Percentiles rank a stretch among this genome's conserved stretches.
Conservation (phyloP, 2,329 filamentous ascomycete genomes). For the Neofusicoccum laricinum region DNA sequence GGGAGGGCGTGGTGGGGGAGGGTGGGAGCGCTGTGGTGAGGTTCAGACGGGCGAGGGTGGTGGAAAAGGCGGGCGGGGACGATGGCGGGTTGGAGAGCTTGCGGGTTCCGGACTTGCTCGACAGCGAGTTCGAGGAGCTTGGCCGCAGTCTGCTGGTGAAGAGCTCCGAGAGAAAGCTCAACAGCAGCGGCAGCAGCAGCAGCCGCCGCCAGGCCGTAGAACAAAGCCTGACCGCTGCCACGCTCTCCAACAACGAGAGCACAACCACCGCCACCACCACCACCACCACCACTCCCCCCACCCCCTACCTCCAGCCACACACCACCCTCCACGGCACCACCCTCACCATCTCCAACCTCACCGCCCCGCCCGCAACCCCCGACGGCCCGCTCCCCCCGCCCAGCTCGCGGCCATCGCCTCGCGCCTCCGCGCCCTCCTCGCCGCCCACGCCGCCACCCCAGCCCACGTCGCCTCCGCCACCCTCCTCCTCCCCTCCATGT, state of each 20-base stretch:
- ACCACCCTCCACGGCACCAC: conserved; percentile 30
- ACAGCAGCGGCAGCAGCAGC: neutral
- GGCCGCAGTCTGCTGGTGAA: neutral
- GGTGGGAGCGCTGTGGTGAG: conserved; percentile 75
- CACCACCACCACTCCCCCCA: neutral
- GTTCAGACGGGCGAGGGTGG: conserved; percentile 57
- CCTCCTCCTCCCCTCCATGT: conserved; percentile 75
- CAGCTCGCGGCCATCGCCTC: conserved; percentile 42
- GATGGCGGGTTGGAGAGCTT: conserved; percentile 31
- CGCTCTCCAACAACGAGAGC: neutral
- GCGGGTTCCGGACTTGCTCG: conserved; percentile 64
- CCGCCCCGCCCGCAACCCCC: neutral
- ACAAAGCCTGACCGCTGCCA: neutral
- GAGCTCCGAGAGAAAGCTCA: neutral
- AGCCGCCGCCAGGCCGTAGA: neutral
- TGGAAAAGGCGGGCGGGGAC: conserved; percentile 39
- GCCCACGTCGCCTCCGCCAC: conserved; percentile 44
- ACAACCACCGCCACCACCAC: too few relatives aligned
- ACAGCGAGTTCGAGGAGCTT: conserved; percentile 55
- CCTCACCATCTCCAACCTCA: conserved; percentile 46
- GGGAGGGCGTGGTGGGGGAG: conserved; percentile 63
- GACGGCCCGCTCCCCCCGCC: conserved; percentile 13
- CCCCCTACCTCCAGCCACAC: neutral
- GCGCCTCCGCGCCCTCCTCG: conserved; percentile 29
- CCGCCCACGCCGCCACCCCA: conserved; percentile 25